A percentile compares a stretch with the other conserved stretches of the same genome.
Evolutionary conservation across 805 yeast species (phyloP).

Genomic region (Yamadazyma tumulicola): DNA sequence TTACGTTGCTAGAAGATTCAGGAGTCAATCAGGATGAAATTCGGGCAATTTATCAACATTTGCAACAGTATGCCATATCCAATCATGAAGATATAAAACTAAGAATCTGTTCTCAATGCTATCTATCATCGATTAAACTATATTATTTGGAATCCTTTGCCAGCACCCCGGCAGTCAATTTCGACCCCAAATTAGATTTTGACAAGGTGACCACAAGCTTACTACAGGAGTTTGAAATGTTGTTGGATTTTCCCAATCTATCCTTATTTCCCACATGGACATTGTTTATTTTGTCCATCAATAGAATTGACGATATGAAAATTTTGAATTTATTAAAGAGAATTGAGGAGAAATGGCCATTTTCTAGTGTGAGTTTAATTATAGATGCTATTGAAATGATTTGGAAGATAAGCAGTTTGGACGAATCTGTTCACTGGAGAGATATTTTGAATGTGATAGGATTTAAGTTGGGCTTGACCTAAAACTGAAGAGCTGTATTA

Average conservation of each 20-base stretch:
- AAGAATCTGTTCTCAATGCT: conserved; percentile 16
- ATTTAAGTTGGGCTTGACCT: conserved; percentile 20
- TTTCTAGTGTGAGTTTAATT: conserved; percentile 17
- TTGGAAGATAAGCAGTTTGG: conserved; percentile 24
- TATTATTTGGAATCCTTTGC: conserved; percentile 5
- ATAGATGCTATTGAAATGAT: conserved; percentile 20
- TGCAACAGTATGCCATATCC: conserved; percentile 11
- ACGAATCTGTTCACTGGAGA: conserved; percentile 21
- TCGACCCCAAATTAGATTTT: neutral
- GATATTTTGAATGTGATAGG: conserved; percentile 19
- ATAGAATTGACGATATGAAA: conserved; percentile 15
- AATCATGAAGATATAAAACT: conserved; percentile 9
- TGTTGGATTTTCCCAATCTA: conserved; percentile 2
- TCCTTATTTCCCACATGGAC: conserved; percentile 28
- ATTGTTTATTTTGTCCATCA: conserved; percentile 19
- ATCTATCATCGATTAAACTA: conserved; percentile 14
- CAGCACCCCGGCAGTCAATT: conserved; percentile 2
- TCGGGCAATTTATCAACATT: conserved; percentile 11
- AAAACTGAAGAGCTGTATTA: neutral
- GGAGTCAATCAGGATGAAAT: neutral
- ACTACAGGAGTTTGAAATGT: conserved; percentile 1
- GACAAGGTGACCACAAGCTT: neutral
- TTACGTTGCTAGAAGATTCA: conserved; percentile 7
- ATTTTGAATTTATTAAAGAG: conserved; percentile 16
- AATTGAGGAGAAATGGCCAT: conserved; percentile 23